A percentile compares a stretch with the other conserved stretches of the same genome.
These are phyloP conservation scores for Penicillium concentricum DNA, from an alignment of 2,329 filamentous ascomycete genomes.

Conservation along the genomic window DNA sequence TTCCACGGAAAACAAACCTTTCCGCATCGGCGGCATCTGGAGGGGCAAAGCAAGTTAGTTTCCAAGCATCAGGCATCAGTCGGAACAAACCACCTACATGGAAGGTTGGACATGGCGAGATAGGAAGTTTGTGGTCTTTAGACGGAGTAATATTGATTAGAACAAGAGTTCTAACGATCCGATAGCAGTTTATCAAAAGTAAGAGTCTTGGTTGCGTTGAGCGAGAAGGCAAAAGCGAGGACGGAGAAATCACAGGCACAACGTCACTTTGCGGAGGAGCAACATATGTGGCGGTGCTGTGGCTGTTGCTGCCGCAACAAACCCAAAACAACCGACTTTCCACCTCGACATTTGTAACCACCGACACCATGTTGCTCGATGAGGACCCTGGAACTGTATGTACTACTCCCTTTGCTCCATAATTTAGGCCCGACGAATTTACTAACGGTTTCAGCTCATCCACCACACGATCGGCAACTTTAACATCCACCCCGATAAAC, in stretches of 20 bases:
- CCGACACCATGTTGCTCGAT: conserved; percentile 81
- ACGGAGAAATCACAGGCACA: conserved; percentile 15
- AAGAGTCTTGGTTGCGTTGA: not conserved
- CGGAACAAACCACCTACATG: conserved; percentile 42
- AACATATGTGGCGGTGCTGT: conserved; percentile 40
- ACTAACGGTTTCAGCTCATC: conserved; percentile 65
- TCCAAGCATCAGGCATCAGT: not conserved
- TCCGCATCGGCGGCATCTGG: conserved; percentile 96
- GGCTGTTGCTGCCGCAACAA: conserved; percentile 44
- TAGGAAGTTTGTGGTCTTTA: not conserved
- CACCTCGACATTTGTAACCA: not conserved
- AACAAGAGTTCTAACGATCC: not conserved
- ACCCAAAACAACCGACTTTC: conserved; percentile 20
- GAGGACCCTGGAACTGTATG: conserved; percentile 84
- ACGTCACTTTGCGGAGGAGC: conserved; percentile 31
- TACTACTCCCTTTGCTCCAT: not conserved
- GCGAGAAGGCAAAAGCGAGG: not conserved
- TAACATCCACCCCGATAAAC: conserved; percentile 86
- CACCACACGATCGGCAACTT: conserved; percentile 90
- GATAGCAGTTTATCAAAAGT: not conserved
- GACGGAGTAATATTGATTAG: not conserved
- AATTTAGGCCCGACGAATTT: not conserved
- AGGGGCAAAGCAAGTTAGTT: conserved; percentile 13
- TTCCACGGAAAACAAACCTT: conserved; percentile 61
- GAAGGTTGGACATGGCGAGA: conserved; percentile 48